Conservation (phyloP, 2,329 filamentous ascomycete genomes). For the Talaromyces sp. region DNA sequence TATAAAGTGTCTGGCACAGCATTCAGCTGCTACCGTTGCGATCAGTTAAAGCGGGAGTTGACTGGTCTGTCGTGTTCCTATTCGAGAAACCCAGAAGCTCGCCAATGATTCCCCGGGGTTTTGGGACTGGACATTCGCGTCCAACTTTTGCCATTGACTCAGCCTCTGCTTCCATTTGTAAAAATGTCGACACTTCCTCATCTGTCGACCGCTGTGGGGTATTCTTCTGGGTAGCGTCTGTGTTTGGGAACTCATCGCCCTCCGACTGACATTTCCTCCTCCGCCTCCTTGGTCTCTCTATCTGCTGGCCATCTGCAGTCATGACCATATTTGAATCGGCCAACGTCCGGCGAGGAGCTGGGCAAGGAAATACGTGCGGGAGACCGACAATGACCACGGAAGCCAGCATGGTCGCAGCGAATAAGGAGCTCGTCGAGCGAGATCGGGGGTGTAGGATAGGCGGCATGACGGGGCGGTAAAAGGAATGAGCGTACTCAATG, state of each 20-base stretch:
- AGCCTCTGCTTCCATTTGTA: conserved; percentile 37
- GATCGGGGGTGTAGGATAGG: conserved; percentile 88
- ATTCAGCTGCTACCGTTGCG: conserved; percentile 11
- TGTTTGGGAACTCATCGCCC: conserved; percentile 12
- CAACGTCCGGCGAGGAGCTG: conserved; percentile 68
- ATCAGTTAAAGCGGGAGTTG: conserved; percentile 11
- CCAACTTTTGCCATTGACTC: conserved; percentile 39
- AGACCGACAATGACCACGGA: conserved; percentile 89
- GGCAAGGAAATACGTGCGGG: conserved; percentile 87
- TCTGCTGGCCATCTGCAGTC: conserved; percentile 39
- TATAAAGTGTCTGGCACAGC: neutral
- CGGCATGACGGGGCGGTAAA: conserved; percentile 54
- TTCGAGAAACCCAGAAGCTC: conserved; percentile 66
- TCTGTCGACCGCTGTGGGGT: conserved; percentile 19
- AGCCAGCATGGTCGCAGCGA: conserved; percentile 83
- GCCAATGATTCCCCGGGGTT: conserved; percentile 73
- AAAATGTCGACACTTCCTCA: conserved; percentile 41
- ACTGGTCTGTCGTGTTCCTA: conserved; percentile 13
- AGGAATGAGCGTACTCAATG: neutral
- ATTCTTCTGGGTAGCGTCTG: neutral
- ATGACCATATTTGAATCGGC: conserved; percentile 59
- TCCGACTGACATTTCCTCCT: conserved; percentile 27
- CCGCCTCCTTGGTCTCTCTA: conserved; percentile 30
- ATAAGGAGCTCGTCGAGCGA: conserved; percentile 86
- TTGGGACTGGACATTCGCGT: conserved; percentile 87